Evolutionary conservation across 176 grass and related monocot species (phyloP).

Genomic region (Aechmea fasciata): DNA sequence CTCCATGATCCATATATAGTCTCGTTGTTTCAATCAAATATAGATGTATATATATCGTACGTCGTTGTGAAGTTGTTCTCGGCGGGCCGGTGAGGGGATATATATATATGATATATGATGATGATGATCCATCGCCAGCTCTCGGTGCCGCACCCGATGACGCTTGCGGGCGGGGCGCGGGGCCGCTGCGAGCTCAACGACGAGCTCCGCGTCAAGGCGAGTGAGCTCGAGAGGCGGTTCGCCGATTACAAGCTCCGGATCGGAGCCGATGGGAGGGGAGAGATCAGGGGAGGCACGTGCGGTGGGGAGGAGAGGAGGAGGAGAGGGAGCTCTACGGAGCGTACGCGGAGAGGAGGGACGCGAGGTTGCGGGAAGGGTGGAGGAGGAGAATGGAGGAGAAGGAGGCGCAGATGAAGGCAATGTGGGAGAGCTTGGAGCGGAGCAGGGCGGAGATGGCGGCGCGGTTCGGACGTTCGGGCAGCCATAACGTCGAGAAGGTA

Average conservation of each 20-base stretch:
- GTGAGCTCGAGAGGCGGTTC: constrained; percentile 49
- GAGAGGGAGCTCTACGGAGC: constrained; percentile 34
- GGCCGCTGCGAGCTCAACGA: neutral
- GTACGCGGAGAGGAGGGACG: constrained; percentile 48
- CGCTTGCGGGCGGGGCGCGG: neutral
- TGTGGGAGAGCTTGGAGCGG: constrained; percentile 45
- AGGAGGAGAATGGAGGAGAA: constrained; percentile 45
- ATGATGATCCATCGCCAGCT: no score
- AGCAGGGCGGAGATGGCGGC: constrained; percentile 7
- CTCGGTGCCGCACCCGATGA: neutral
- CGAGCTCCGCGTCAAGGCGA: constrained; percentile 46
- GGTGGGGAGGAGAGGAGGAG: neutral
- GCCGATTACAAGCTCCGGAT: constrained; percentile 42
- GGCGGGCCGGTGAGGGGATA: no score
- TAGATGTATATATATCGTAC: no score
- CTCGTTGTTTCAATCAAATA: no score
- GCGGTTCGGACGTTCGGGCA: constrained; percentile 1
- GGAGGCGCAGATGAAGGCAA: constrained; percentile 43
- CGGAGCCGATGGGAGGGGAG: neutral
- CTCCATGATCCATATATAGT: no score
- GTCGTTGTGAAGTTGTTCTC: no score
- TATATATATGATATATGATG: no score
- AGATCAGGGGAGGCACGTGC: neutral
- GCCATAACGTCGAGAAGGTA: no score
- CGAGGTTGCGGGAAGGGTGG: constrained; percentile 45